A percentile compares a stretch with the other conserved stretches of the same genome.
phyloP scores from a whole-genome alignment of 192 early-diverging fungal genomes.

The Coemansia sp. region DNA sequence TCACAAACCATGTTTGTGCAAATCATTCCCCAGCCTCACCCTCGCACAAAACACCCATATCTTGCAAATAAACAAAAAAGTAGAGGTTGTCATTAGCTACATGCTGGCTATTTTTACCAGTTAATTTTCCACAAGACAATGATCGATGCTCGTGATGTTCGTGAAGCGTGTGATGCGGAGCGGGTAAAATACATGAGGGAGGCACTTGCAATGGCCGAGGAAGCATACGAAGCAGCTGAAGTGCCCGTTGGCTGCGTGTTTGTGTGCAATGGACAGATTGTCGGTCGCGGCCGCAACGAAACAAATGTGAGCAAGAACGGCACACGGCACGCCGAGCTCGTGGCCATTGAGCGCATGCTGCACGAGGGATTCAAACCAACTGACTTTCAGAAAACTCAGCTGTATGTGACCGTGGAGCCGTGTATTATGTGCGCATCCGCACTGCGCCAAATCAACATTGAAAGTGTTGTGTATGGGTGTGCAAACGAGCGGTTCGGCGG shows the following conservation, averaged over 20 bases:
- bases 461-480: conserved; percentile 89
- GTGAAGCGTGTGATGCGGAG: background rate
- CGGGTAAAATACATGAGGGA: conserved; percentile 17
- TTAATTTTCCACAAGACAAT: too few species aligned
- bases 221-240: conserved; percentile 78
- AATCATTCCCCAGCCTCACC: too few species aligned
- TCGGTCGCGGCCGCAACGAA: conserved; percentile 82
- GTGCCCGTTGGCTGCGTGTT: conserved; percentile 98
- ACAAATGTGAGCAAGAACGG: conserved; percentile 88
- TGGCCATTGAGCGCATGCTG: conserved; percentile 83
- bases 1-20: too few species aligned
- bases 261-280: conserved; percentile 66
- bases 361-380: conserved; percentile 29
- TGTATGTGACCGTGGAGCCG: conserved; percentile 98
- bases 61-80: too few species aligned
- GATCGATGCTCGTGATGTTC: too few species aligned
- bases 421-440: conserved; percentile 98
- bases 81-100: too few species aligned
- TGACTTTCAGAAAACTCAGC: conserved; percentile 58
- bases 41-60: too few species aligned
- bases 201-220: conserved; percentile 65
- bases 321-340: conserved; percentile 93
- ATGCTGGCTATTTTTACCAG: too few species aligned
- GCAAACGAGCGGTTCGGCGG: conserved; percentile 96
- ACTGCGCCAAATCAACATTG: conserved; percentile 73